Base-by-base conservation (phyloP, 2,329 filamentous ascomycete genomes). In the Aureobasidium mangrovei region DNA sequence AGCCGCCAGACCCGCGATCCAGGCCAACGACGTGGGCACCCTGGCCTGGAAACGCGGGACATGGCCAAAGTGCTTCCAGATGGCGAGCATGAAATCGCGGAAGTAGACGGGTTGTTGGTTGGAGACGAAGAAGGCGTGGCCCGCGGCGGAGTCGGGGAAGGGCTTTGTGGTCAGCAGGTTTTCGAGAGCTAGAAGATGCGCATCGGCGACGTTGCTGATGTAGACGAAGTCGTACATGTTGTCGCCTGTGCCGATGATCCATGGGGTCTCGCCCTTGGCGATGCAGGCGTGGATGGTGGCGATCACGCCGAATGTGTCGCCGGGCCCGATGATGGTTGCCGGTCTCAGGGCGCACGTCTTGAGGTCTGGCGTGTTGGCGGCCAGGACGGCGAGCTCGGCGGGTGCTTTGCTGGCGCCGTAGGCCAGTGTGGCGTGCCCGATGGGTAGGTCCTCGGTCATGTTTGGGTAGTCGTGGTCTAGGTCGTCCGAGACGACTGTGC, bases 321-420 rank as follows among this genome's bases (percentile, higher is more conserved):
- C 88, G 66, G 93, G 88, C 63, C 91, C 91, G 65, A 95, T 88
- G 69, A 97, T 94, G 60, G 88, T 88, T 9, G 89, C 86, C 5
- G 91, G 88, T 12, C 93, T 87, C 60, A 97, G 79, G 31, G 90
- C 78, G 64, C 81, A 81, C n/a, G 90, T 95, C 7, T 88, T 76
- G 69, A 95, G 82, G 41, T 74, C 73, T 49, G 76, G 60, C n/a
- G 56, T 52, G 76, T 89, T 93, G 64, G 86, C 86, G 51, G 81
- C 75, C 53, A 96, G 76, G 60, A 95, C 89, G 52, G 90, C 74
- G 58, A 84, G 77, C 75, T 97, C 91, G 45, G 91, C 91, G 57
- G 85, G 55, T 60, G 86, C 87, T 81, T 96, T 97, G 10, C 89
- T 94, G 72, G 91, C 84, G 31, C 90, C 90, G 71, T 97, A 97